Percentiles rank a stretch among this genome's conserved stretches.
These are phyloP conservation scores for Nothomitra cinnamomea DNA, from an alignment of 2,329 filamentous ascomycete genomes.

Conservation along the genomic window DNA sequence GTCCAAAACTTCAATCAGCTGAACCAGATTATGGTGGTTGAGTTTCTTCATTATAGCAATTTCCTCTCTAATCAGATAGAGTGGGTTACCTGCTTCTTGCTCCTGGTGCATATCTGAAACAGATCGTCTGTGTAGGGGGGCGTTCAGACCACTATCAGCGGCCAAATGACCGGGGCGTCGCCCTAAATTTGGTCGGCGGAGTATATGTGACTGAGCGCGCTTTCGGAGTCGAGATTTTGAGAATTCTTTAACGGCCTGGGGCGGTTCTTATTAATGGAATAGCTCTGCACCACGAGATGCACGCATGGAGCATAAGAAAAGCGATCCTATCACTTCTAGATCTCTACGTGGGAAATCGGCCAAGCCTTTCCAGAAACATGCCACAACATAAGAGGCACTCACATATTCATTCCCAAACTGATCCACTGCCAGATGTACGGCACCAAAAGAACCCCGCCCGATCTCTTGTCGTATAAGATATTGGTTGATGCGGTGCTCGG, in stretches of 20 bases:
- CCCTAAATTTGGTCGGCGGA: slow-evolving; percentile 25
- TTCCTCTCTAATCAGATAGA: slow-evolving; percentile 84
- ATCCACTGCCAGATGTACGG: slow-evolving; percentile 78
- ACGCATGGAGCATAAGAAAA: slow-evolving; percentile 3
- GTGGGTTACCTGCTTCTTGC: slow-evolving; percentile 46
- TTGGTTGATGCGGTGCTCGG: slow-evolving; percentile 82
- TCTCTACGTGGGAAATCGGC: no score
- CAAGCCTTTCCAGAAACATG: no score
- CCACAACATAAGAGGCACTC: slow-evolving; percentile 23
- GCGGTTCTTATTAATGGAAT: not conserved
- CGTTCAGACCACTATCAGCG: slow-evolving; percentile 34
- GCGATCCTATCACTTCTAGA: not conserved
- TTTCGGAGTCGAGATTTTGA: slow-evolving; percentile 83
- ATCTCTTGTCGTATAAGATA: slow-evolving; percentile 92
- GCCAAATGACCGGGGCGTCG: slow-evolving; percentile 35
- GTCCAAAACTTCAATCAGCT: slow-evolving; percentile 83
- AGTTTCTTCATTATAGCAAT: slow-evolving; percentile 99
- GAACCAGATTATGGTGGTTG: slow-evolving; percentile 85
- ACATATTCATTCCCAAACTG: slow-evolving; percentile 90
- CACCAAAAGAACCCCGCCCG: slow-evolving; percentile 87
- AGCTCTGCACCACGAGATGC: not conserved
- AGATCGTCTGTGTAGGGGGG: slow-evolving; percentile 44
- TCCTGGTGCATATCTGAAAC: slow-evolving; percentile 18
- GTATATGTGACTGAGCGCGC: slow-evolving; percentile 74
- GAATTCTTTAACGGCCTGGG: slow-evolving; percentile 91